A percentile compares a stretch with the other conserved stretches of the same genome.
These are phyloP conservation scores for Monilinia polystroma DNA, from an alignment of 2,329 filamentous ascomycete species.

Conservation along the genomic window DNA sequence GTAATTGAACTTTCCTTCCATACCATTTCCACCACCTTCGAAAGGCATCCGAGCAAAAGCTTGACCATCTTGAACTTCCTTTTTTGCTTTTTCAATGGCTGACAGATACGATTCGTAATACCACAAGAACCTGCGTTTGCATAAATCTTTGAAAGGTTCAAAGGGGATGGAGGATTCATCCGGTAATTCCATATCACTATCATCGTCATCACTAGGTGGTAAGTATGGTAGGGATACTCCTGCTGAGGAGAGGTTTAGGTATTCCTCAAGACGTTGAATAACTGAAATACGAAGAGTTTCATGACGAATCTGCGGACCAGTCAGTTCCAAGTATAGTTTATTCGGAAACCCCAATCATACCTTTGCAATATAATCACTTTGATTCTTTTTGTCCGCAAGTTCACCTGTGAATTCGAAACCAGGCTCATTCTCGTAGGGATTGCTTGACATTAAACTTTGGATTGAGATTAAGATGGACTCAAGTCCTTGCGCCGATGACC, in stretches of 20 bases:
- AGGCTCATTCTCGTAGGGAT: constrained; percentile 95
- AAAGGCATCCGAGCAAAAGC: constrained; percentile 84
- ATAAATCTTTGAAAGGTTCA: constrained; percentile 85
- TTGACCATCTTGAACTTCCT: constrained; percentile 61
- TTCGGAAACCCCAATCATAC: constrained; percentile 44
- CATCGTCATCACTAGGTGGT: constrained; percentile 35
- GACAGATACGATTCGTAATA: constrained; percentile 86
- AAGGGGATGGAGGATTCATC: constrained; percentile 60
- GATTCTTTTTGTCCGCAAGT: constrained; percentile 67
- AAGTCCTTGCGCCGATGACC: constrained; percentile 92
- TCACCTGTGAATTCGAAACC: constrained; percentile 79
- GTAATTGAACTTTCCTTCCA: constrained; percentile 87
- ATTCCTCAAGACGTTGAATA: constrained; percentile 79
- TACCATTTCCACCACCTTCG: constrained; percentile 71
- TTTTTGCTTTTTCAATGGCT: constrained; percentile 64
- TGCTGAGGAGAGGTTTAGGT: constrained; percentile 61
- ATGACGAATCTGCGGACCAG: constrained; percentile 71
- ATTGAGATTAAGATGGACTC: constrained; percentile 95
- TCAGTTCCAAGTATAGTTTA: constrained; percentile 9
- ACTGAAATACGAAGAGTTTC: constrained; percentile 85
- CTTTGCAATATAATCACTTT: constrained; percentile 76
- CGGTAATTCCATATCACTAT: constrained; percentile 44
- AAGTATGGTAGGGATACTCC: constrained; percentile 44
- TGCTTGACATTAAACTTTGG: constrained; percentile 90
- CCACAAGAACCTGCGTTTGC: constrained; percentile 92